Base-by-base conservation (phyloP, 1,284 basidiomycete genomes). In the Rhizoctonia solani region DNA sequence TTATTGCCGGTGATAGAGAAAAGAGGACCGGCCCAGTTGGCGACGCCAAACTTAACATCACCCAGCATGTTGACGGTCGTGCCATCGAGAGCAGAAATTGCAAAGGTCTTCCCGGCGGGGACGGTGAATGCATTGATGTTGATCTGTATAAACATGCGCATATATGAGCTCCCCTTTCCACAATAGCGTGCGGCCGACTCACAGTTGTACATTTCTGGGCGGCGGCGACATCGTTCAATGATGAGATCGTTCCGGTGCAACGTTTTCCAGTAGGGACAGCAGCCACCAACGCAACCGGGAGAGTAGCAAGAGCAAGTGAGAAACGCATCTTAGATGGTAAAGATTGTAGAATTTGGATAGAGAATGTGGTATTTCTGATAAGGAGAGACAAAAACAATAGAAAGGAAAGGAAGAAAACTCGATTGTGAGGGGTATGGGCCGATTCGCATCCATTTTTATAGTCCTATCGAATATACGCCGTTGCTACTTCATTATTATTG, bases 171-270 rank as follows among this genome's bases (percentile, higher is more conserved):
- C 37, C 8, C 37, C 8, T 39, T 39, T n/a, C n/a, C n/a, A n/a
- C n/a, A n/a, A n/a, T 16, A 16, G 37, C 37, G 37, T 39, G 16
- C 9, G 37, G 37, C 37, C 37, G 37, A 39, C 37, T 39, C 16
- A 39, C 37, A 16, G 49, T 52, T 6, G 59, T 53, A 32, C 46
- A 65, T 29, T 30, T 29, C 14, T 53, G 13, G 27, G 59, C 59
- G 25, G 59, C 59, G 9, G 61, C 46, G 27, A 65, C 61, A 34
- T 50, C 46, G 1, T 4, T 1, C 46, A 53, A 65, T 25, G 47
- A 55, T 13, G 61, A 56, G 30, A 65, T 65, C 32, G 61, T 65
- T 32, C 61, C 61, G 34, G 61, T 65, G 61, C 61, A 65, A 21
- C 61, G 61, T 37, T 65, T 65, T 21, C n/a, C 47, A 39, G 37